Evolutionary conservation across 2,329 filamentous ascomycete species (phyloP), one percentile per base, ranked within the genome.

Genomic region (Aureobasidium sp.): DNA sequence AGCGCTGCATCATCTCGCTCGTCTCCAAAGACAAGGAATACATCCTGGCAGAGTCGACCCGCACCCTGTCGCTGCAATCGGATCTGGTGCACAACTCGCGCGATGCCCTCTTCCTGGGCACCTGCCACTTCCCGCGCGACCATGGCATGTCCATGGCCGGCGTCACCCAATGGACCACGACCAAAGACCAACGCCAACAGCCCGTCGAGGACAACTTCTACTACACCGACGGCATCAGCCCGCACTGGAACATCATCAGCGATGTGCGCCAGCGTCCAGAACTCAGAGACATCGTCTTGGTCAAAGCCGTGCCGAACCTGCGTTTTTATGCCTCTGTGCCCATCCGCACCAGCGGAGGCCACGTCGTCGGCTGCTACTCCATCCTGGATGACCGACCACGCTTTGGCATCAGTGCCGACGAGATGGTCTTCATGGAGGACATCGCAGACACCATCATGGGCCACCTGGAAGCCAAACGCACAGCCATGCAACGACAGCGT

Each of bases 361-460:
- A 77, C 56, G 74, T 76, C 39, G 78, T 86, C 50, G 83, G 83
- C 14, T 75, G 73, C 16, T 79, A 83, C 54, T 75, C 77, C 41
- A 73, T 85, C 5, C 68, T 82, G 4, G 81, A 85, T 58, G 74
- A 78, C 29, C 70, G 71, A n/a, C 77, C 80, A 0, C 76, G 79
- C 24, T 63, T 76, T 37, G 77, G 76, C 0, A 61, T 85, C 22
- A 71, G 68, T 17, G 63, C 70, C 1, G 69, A 70, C 5, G 76
- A 82, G 50, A 59, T 78, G 27, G 69, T 73, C 25, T 83, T 81
- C 47, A 69, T 85, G 62, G 74, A 77, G 40, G 79, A 80, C 40
- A 71, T 84, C 61, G 70, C 75, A 0, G 69, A 71, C 24, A 78
- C 81, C 2, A 71, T 82, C 7, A 79, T 80, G 65, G 75, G 82